A percentile compares a stretch with the other conserved stretches of the same genome.
Evolutionary conservation across 345 rosid species (phyloP).

Genomic region (Lepidium aucheri): DNA sequence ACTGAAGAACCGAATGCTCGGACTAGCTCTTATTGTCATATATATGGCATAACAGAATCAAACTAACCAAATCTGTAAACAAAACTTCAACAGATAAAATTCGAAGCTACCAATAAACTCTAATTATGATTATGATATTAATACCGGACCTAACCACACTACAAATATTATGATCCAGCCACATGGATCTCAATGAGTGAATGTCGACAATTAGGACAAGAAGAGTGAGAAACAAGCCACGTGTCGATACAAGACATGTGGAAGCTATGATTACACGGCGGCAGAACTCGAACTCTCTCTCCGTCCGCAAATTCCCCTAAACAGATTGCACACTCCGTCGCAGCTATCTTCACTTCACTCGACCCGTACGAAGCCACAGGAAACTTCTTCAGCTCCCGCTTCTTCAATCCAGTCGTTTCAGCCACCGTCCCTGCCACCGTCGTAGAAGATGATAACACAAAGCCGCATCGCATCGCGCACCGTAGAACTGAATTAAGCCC

Average conservation of each 20-base stretch:
- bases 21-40: too few relatives aligned
- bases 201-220: slow-evolving; percentile 60
- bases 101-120: not conserved
- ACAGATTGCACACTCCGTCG: slow-evolving; percentile 52
- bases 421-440: slow-evolving; percentile 25
- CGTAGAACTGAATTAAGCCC: slow-evolving; percentile 58
- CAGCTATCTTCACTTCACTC: slow-evolving; percentile 27
- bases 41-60: too few relatives aligned
- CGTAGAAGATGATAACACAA: slow-evolving; percentile 30
- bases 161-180: not conserved
- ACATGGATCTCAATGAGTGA: slow-evolving; percentile 23
- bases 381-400: slow-evolving; percentile 46
- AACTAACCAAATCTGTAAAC: too few relatives aligned
- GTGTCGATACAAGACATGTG: slow-evolving; percentile 53
- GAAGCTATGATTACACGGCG: slow-evolving; percentile 54
- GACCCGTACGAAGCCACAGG: slow-evolving; percentile 47
- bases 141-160: not conserved
- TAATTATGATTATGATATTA: not conserved
- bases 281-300: slow-evolving; percentile 42
- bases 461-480: slow-evolving; percentile 55
- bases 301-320: slow-evolving; percentile 43
- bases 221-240: slow-evolving; percentile 49
- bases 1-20: too few relatives aligned
- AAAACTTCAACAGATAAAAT: too few relatives aligned
- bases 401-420: slow-evolving; percentile 40